Evolutionary conservation across 2,329 filamentous ascomycete genomes (phyloP).

Genomic region (Fusarium chuoi): DNA sequence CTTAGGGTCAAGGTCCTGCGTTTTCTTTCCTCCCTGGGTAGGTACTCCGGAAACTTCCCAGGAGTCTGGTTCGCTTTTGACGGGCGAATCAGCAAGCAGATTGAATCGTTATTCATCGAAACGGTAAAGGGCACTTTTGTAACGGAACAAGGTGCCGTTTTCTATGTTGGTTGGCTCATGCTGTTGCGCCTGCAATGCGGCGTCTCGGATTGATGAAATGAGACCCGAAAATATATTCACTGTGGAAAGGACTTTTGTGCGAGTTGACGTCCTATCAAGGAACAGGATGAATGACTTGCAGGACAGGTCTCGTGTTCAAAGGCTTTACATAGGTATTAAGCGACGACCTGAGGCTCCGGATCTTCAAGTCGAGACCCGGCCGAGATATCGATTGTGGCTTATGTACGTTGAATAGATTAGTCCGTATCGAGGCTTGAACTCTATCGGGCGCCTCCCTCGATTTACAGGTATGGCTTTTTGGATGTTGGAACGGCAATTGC

Average conservation of each 20-base stretch:
- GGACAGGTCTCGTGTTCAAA: conserved; percentile 18
- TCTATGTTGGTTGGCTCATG: conserved; percentile 7
- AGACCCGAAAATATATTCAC: neutral
- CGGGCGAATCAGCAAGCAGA: conserved; percentile 17
- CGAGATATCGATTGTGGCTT: conserved; percentile 35
- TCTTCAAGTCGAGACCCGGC: conserved; percentile 33
- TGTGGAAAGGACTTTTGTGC: conserved; percentile 18
- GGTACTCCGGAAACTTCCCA: conserved; percentile 16
- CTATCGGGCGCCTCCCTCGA: conserved; percentile 7
- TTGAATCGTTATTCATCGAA: conserved; percentile 1
- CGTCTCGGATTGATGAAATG: conserved; percentile 23
- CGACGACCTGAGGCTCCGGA: conserved; percentile 23
- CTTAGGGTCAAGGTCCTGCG: too few relatives aligned
- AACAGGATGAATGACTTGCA: conserved; percentile 29
- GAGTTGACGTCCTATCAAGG: neutral
- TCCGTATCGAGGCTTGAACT: conserved; percentile 22
- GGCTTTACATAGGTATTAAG: neutral
- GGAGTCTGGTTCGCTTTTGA: conserved; percentile 23
- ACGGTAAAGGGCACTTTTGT: conserved; percentile 25
- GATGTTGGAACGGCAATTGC: conserved; percentile 10
- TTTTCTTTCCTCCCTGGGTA: too few relatives aligned
- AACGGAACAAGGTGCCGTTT: conserved; percentile 6
- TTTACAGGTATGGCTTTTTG: neutral
- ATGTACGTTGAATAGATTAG: conserved; percentile 17
- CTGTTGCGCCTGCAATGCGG: neutral